Percentiles rank a stretch among this genome's conserved stretches.
Evolutionary conservation across 1,284 basidiomycete genomes (phyloP).

Genomic region (Volvariella volvacea): DNA sequence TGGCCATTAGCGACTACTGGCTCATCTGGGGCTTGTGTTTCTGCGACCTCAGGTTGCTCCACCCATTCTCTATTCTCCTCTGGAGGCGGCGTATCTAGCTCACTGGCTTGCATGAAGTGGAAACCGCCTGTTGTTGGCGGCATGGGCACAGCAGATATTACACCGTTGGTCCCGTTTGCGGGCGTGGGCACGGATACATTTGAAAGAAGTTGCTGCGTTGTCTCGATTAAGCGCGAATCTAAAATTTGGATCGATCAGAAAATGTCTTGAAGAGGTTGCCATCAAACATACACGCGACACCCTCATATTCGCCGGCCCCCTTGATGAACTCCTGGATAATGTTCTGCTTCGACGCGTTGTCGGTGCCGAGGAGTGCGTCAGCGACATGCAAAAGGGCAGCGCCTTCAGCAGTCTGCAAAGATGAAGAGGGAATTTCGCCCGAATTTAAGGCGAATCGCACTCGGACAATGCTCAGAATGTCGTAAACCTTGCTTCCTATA

Average conservation of each 20-base stretch:
- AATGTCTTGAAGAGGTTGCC: constrained; percentile 6
- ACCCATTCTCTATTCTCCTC: constrained; percentile 47
- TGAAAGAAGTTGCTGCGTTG: constrained; percentile 44
- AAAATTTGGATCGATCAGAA: constrained; percentile 5
- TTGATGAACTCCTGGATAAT: constrained; percentile 49
- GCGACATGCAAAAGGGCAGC: constrained; percentile 44
- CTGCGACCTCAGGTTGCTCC: constrained; percentile 25
- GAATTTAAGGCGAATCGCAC: constrained; percentile 52
- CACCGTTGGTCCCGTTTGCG: no score
- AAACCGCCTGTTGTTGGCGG: constrained; percentile 45
- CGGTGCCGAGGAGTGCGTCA: constrained; percentile 48
- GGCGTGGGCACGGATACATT: constrained; percentile 27
- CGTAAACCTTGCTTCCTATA: constrained; percentile 32
- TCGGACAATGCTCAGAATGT: constrained; percentile 60
- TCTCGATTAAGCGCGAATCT: constrained; percentile 57
- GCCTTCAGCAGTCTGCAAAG: constrained; percentile 45
- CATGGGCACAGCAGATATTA: no score
- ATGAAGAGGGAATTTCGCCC: constrained; percentile 31
- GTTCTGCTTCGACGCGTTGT: constrained; percentile 39
- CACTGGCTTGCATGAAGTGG: constrained; percentile 74
- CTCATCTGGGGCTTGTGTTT: constrained; percentile 22
- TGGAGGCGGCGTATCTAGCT: constrained; percentile 48
- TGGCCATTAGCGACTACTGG: constrained; percentile 9
- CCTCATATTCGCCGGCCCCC: constrained; percentile 49
- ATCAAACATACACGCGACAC: constrained; percentile 47